Evolutionary conservation across 2,329 filamentous ascomycete species (phyloP), one percentile per base, ranked within the genome.

Genomic region (Paracorniculantispora psalliotae): DNA sequence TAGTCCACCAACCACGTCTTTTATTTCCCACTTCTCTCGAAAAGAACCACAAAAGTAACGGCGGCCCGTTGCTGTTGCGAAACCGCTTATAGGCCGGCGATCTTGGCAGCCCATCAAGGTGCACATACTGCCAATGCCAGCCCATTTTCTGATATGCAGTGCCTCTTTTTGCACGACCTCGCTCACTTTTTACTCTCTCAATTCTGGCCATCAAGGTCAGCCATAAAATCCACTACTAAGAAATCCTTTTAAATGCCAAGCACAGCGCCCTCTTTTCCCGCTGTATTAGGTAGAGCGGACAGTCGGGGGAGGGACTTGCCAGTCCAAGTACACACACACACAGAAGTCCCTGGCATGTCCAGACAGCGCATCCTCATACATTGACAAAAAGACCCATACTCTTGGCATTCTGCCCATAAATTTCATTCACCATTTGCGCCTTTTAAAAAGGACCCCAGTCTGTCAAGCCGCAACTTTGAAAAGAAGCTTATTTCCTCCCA

Each of bases 401-500:
- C 3, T 41, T 55, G 52, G 52, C 52, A 30, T 55, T 35, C 23
- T 25, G n/a, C n/a, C n/a, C n/a, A n/a, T n/a, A n/a, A n/a, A n/a
- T n/a, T n/a, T n/a, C n/a, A n/a, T n/a, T n/a, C n/a, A n/a, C n/a
- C n/a, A n/a, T 25, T 25, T 46, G 43, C 43, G 43, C 43, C 10
- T 46, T 46, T 46, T 46, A 6, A 10, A 12, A 15, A 13, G 10
- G 4, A 37, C 21, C 17, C 35, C 50, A 10, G 25, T 6, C n/a
- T 21, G 7, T 35, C 26, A 26, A 55, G 43, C 44, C 30, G 30
- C 28, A 56, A 57, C 54, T 49, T 30, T 57, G 54, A 57, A 57
- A 57, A 49, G 54, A 57, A 57, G 54, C 54, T 57, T 57, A 57
- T 57, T 57, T 33, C 54, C 43, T 55, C 28, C 50, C 41, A 30